Evolutionary conservation across 2,329 filamentous ascomycete genomes (phyloP).

Genomic region (Claviceps sp.): DNA sequence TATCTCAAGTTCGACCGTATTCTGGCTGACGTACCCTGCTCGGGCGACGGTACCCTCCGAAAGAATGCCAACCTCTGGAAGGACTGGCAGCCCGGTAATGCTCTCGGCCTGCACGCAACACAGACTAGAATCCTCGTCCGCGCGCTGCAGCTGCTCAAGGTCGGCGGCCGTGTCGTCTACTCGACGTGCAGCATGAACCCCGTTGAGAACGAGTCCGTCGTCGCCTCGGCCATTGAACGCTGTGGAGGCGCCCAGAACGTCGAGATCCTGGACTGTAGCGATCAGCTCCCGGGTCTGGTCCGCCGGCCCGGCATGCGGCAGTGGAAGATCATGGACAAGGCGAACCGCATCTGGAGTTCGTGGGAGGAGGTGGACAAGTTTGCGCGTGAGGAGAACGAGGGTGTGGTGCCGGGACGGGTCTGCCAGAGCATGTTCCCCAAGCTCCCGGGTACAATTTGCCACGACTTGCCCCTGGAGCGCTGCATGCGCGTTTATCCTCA

Average conservation of each 20-base stretch:
- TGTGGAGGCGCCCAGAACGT: constrained; percentile 77
- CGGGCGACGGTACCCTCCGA: constrained; percentile 81
- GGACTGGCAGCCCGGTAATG: constrained; percentile 83
- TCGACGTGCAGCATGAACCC: constrained; percentile 99
- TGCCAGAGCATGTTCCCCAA: constrained; percentile 73
- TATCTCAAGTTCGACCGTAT: constrained; percentile 97
- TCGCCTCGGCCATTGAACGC: constrained; percentile 75
- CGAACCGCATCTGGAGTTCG: constrained; percentile 61
- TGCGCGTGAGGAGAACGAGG: constrained; percentile 41
- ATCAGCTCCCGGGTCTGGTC: constrained; percentile 63
- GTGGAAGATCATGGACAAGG: constrained; percentile 90
- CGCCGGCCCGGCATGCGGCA: constrained; percentile 61
- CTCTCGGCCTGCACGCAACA: constrained; percentile 71
- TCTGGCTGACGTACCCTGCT: constrained; percentile 91
- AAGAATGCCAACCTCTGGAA: constrained; percentile 95
- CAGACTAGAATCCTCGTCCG: constrained; percentile 84
- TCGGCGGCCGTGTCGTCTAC: constrained; percentile 88
- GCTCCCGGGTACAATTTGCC: constrained; percentile 37
- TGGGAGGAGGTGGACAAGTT: constrained; percentile 72
- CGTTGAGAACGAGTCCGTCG: constrained; percentile 88
- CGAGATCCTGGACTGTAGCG: constrained; percentile 69
- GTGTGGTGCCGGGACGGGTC: constrained; percentile 51
- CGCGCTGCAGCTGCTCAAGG: constrained; percentile 89
- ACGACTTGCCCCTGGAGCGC: constrained; percentile 65
- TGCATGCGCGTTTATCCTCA: constrained; percentile 94